phyloP scores from a whole-genome alignment of 1,139 yeast species.

The Saccharomycopsis hybrid region DNA sequence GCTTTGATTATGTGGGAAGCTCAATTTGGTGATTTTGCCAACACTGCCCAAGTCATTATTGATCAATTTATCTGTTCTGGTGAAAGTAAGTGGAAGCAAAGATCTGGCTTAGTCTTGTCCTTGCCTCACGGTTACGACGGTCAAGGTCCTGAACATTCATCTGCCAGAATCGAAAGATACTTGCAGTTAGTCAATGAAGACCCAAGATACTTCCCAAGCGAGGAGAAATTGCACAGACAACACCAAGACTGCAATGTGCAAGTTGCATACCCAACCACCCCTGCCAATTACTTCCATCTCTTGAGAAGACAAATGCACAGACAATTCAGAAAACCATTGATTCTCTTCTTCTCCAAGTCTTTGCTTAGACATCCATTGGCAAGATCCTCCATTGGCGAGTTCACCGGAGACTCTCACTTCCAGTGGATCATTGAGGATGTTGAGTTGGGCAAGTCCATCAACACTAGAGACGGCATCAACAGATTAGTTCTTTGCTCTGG shows the following conservation, averaged over 20 bases:
- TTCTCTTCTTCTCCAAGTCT: constrained; percentile 84
- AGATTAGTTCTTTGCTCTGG: constrained; percentile 82
- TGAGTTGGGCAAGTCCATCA: constrained; percentile 72
- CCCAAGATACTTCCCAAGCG: constrained; percentile 86
- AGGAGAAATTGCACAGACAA: constrained; percentile 87
- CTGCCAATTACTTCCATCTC: constrained; percentile 93
- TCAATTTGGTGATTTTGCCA: constrained; percentile 99
- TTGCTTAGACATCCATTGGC: constrained; percentile 98
- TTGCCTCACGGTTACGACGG: constrained; percentile 99
- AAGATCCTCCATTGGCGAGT: constrained; percentile 74
- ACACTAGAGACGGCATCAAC: constrained; percentile 77
- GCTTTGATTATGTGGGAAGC: constrained; percentile 99
- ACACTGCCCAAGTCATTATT: constrained; percentile 95
- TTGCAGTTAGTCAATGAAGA: constrained; percentile 95
- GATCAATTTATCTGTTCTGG: constrained; percentile 98
- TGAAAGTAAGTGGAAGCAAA: constrained; percentile 98
- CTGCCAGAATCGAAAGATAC: constrained; percentile 96
- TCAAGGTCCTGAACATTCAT: constrained; percentile 99
- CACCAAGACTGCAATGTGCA: constrained; percentile 99
- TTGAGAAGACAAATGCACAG: constrained; percentile 99
- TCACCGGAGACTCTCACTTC: constrained; percentile 88
- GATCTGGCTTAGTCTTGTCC: constrained; percentile 92
- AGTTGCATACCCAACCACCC: constrained; percentile 97
- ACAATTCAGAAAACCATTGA: constrained; percentile 96
- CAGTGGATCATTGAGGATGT: constrained; percentile 93